Conservation (phyloP, 2,329 filamentous ascomycete genomes). For the Emergomyces pasteurianus region DNA sequence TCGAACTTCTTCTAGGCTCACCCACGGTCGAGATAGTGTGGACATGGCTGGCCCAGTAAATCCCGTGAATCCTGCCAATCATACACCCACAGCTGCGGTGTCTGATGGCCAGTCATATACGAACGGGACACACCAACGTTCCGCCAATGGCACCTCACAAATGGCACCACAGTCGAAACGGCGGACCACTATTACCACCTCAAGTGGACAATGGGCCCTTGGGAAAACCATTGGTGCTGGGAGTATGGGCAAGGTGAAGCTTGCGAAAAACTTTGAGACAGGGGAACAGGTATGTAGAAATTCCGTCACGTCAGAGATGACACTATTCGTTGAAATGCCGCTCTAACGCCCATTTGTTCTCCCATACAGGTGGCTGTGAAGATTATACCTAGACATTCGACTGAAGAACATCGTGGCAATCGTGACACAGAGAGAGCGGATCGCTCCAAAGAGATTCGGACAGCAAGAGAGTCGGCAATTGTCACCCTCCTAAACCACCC, state of each 20-base stretch:
- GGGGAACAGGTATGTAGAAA: slow-evolving; percentile 64
- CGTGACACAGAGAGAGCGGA: slow-evolving; percentile 81
- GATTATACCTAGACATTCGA: slow-evolving; percentile 83
- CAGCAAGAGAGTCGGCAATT: slow-evolving; percentile 89
- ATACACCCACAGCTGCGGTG: slow-evolving; percentile 32
- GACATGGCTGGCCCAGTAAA: slow-evolving; percentile 32
- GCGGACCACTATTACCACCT: slow-evolving; percentile 75
- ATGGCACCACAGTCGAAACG: slow-evolving; percentile 36
- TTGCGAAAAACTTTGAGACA: slow-evolving; percentile 80
- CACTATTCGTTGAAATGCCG: neutral
- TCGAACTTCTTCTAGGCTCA: slow-evolving; percentile 29
- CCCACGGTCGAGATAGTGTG: slow-evolving; percentile 32
- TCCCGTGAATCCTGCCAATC: slow-evolving; percentile 20
- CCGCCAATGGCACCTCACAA: slow-evolving; percentile 17
- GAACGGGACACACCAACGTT: slow-evolving; percentile 33
- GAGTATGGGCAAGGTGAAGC: slow-evolving; percentile 98
- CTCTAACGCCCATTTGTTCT: neutral
- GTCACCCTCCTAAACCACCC: slow-evolving; percentile 89
- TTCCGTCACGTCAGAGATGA: neutral
- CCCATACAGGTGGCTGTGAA: slow-evolving; percentile 73
- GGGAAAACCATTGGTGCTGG: slow-evolving; percentile 96
- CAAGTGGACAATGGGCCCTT: slow-evolving; percentile 84
- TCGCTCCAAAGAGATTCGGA: slow-evolving; percentile 91
- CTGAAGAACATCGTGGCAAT: slow-evolving; percentile 62
- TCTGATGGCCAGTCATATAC: slow-evolving; percentile 44